Evolutionary conservation across 192 early-diverging fungal genomes (phyloP), one percentile per base, ranked within the genome.

Genomic region (Dissophora globulifera): DNA sequence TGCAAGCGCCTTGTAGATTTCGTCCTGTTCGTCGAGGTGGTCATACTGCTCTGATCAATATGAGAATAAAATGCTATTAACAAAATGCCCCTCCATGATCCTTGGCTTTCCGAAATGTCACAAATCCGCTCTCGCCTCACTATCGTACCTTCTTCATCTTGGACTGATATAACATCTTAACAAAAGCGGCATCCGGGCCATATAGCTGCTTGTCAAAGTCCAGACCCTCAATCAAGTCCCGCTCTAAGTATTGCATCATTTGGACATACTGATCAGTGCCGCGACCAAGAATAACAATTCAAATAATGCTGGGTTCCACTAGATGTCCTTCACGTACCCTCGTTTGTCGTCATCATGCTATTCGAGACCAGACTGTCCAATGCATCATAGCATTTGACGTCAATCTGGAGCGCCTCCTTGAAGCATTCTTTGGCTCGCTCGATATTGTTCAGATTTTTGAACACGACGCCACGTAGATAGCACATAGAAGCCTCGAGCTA

Each of bases 321-420:
- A n/a, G n/a, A n/a, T n/a, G n/a, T n/a, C n/a, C n/a, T n/a, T n/a
- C 27, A 29, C 55, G 20, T 68, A 90, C 90, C 91, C 84, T 87
- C 87, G 19, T 76, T 78, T 17, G 62, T 78, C 22, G 79, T 85
- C 82, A 92, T 46, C 82, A 91, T 85, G 51, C 88, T 81, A 62
- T 87, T 79, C 10, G 74, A 75, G 0, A 88, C 47, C 38, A 93
- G 62, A 31, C 71, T 78, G 27, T 91, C 62, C 40, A 89, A 76
- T 5, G 91, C 89, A 84, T 93, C 90, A 53, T 82, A 83, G 54
- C 89, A 91, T 35, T 86, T 83, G 17, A 89, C 80, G 70, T 93
- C 92, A 0, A 86, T 56, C 15, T 46, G 35, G 5, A 93, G 61
- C 26, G 92, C 87, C 55, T 87, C 81, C 43, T 88, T 86, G 50